Conservation (phyloP, 176 grass and related monocot species). For the Guadua angustifolia region DNA sequence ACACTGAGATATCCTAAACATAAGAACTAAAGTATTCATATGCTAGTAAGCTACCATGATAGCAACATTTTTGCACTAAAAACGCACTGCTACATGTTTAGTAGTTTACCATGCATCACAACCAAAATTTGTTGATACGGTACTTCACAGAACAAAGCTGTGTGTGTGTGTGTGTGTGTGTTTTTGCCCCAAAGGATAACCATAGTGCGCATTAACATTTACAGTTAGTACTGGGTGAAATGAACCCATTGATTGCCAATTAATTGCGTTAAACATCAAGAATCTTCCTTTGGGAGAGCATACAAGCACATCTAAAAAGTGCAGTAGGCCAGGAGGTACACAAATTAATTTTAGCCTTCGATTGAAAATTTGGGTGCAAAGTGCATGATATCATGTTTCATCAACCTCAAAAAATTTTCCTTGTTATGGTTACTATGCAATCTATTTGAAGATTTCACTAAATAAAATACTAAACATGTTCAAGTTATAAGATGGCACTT, state of each 20-base stretch:
- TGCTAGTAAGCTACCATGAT: background rate
- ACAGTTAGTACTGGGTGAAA: background rate
- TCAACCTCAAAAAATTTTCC: background rate
- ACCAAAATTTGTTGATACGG: background rate
- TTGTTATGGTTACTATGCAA: background rate
- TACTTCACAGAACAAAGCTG: conserved; percentile 20
- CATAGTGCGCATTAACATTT: background rate
- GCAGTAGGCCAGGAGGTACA: background rate
- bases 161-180: background rate
- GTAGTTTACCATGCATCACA: conserved; percentile 2
- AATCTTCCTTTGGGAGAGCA: background rate
- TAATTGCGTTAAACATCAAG: background rate
- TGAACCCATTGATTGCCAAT: conserved; percentile 18
- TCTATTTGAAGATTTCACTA: background rate
- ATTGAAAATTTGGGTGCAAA: no score
- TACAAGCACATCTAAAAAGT: conserved; percentile 2
- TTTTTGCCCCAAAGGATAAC: background rate
- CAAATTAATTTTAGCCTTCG: no score
- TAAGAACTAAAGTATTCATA: background rate
- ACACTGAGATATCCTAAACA: background rate
- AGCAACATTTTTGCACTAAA: conserved; percentile 14
- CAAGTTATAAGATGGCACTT: background rate
- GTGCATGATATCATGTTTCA: background rate
- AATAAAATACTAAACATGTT: background rate
- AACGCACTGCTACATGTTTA: background rate